phyloP scores from a whole-genome alignment of 2,329 filamentous ascomycete species.

The Trichoderma sp. region DNA sequence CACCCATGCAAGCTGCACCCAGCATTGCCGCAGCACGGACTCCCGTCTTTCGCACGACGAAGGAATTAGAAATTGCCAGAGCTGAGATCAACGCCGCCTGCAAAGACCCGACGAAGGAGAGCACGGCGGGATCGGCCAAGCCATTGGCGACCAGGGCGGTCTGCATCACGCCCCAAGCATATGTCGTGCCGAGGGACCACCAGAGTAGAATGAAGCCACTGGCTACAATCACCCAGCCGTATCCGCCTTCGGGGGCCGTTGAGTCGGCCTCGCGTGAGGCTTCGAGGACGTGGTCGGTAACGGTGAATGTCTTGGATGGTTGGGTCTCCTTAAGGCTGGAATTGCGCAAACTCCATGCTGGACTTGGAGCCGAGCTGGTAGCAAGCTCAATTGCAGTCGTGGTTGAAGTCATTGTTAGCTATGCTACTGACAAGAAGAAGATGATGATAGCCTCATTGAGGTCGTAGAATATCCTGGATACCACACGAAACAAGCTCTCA shows the following conservation, averaged over 20 bases:
- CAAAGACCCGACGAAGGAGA: conserved; percentile 58
- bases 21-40: conserved; percentile 44
- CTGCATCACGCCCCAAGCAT: conserved; percentile 62
- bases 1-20: conserved; percentile 50
- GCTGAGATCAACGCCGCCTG: conserved; percentile 49
- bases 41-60: conserved; percentile 49
- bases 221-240: conserved; percentile 30
- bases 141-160: conserved; percentile 50
- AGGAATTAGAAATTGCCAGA: conserved; percentile 50
- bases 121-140: conserved; percentile 48
- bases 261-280: conserved; percentile 13
- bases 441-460: background rate
- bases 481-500: background rate
- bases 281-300: conserved; percentile 7
- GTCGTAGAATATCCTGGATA: background rate
- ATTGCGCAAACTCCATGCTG: background rate
- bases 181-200: conserved; percentile 54
- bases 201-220: conserved; percentile 32
- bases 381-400: conserved; percentile 17
- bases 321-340: background rate
- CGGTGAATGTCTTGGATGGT: background rate
- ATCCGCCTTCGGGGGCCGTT: conserved; percentile 29
- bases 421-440: background rate
- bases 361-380: background rate
- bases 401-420: background rate